A percentile compares a stretch with the other conserved stretches of the same genome.
Conservation (phyloP, 148 eudicot species). For the Simmondsia chinensis region DNA sequence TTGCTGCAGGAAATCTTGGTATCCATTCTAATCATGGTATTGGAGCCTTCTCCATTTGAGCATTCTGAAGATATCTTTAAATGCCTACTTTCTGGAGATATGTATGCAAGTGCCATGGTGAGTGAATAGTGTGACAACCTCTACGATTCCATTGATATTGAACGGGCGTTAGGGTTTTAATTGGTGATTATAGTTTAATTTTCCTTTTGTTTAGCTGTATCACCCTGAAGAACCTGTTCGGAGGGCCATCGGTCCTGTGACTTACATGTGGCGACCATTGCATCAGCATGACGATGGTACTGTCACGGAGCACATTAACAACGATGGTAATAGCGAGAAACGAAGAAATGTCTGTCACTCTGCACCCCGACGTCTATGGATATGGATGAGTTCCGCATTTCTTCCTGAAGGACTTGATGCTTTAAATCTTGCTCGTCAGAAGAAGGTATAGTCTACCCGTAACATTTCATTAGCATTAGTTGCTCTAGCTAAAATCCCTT, state of each 20-base stretch:
- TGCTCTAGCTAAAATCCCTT: too few relatives aligned
- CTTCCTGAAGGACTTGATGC: constrained; percentile 61
- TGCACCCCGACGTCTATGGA: constrained; percentile 48
- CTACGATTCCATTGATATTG: not conserved
- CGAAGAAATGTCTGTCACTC: constrained; percentile 4
- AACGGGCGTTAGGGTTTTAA: not conserved
- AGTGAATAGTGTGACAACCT: too few relatives aligned
- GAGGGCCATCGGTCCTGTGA: constrained; percentile 64
- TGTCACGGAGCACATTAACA: constrained; percentile 11
- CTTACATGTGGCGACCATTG: constrained; percentile 67
- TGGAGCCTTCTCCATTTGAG: constrained; percentile 33
- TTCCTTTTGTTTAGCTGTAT: constrained; percentile 52
- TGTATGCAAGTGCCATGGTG: constrained; percentile 67
- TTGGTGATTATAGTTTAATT: not conserved
- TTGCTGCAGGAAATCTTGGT: constrained; percentile 44
- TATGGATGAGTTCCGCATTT: constrained; percentile 86
- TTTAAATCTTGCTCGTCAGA: constrained; percentile 45
- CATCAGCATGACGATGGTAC: constrained; percentile 11
- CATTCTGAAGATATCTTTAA: constrained; percentile 19
- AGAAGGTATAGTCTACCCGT: constrained; percentile 29
- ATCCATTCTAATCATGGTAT: constrained; percentile 37
- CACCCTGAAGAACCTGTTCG: constrained; percentile 26
- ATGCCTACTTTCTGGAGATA: constrained; percentile 38
- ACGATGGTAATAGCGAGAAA: constrained; percentile 7
- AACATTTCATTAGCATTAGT: not conserved